phyloP scores from a whole-genome alignment of 1,284 basidiomycete genomes.

The Xerocomus nothofagi region DNA sequence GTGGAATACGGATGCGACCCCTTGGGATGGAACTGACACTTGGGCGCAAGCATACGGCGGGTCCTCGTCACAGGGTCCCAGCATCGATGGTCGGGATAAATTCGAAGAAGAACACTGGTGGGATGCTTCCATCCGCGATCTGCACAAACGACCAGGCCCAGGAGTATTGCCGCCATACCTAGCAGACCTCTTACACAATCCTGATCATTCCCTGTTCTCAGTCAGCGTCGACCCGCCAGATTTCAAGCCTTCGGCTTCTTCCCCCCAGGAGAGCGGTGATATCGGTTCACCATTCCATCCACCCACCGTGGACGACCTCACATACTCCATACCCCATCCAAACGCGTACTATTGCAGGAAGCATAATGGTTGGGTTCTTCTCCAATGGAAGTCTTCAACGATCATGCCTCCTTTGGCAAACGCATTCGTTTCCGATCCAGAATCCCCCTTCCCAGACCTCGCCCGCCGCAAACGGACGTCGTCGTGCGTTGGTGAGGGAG shows the following conservation, averaged over 20 bases:
- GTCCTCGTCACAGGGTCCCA: constrained; percentile 32
- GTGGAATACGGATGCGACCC: constrained; percentile 22
- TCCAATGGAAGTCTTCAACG: constrained; percentile 63
- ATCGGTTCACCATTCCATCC: constrained; percentile 27
- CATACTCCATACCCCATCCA: constrained; percentile 70
- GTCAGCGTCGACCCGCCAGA: constrained; percentile 49
- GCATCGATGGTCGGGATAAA: constrained; percentile 55
- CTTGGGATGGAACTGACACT: constrained; percentile 28
- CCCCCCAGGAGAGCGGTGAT: constrained; percentile 24
- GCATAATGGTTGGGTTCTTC: constrained; percentile 77
- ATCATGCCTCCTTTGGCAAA: constrained; percentile 58
- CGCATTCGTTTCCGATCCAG: constrained; percentile 46
- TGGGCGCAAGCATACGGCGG: constrained; percentile 24
- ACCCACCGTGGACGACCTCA: constrained; percentile 51
- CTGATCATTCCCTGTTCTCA: constrained; percentile 67
- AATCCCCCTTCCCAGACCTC: constrained; percentile 55
- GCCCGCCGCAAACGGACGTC: constrained; percentile 46
- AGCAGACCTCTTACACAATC: constrained; percentile 62
- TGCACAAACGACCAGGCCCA: constrained; percentile 55
- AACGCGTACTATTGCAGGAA: constrained; percentile 77
- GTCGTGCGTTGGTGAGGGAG: constrained; percentile 54
- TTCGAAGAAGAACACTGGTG: constrained; percentile 69
- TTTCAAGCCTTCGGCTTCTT: constrained; percentile 23
- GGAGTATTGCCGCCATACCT: constrained; percentile 68
- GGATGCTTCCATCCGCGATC: constrained; percentile 48